phyloP scores from a whole-genome alignment of 768 basidiomycete genomes.

The Chalciporus pseudorubinellus region DNA sequence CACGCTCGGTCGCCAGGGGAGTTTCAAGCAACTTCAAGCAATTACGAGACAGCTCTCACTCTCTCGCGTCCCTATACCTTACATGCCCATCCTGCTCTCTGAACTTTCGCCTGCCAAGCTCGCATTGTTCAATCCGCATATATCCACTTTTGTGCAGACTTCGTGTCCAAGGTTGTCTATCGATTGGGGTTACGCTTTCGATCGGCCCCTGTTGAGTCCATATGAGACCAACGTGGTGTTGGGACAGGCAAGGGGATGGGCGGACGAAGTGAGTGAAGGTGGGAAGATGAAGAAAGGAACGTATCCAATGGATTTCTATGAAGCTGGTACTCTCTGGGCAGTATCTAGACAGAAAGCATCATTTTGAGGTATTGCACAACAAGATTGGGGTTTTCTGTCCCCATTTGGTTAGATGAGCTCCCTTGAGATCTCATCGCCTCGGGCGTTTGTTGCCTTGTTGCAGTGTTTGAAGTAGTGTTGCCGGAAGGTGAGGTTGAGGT shows the following conservation, averaged over 20 bases:
- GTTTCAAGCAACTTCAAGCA: slow-evolving; percentile 83
- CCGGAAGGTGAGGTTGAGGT: too few relatives aligned
- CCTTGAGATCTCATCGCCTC: too few relatives aligned
- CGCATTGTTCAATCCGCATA: slow-evolving; percentile 72
- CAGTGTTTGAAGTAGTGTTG: too few relatives aligned
- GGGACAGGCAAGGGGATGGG: slow-evolving; percentile 65
- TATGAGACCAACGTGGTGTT: slow-evolving; percentile 91
- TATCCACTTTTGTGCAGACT: slow-evolving; percentile 92
- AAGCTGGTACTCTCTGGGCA: slow-evolving; percentile 76
- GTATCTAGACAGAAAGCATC: slow-evolving; percentile 55
- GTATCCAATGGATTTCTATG: slow-evolving; percentile 98
- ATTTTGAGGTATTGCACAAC: slow-evolving; percentile 38
- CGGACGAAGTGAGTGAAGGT: slow-evolving; percentile 34
- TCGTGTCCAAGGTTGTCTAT: slow-evolving; percentile 95
- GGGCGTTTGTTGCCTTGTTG: too few relatives aligned
- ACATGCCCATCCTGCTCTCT: slow-evolving; percentile 88
- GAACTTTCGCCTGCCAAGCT: slow-evolving; percentile 97
- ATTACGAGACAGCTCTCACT: slow-evolving; percentile 67
- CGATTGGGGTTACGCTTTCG: slow-evolving; percentile 98
- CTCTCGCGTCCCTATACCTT: slow-evolving; percentile 59
- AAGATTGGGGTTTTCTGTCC: too few relatives aligned
- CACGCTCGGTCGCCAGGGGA: slow-evolving; percentile 93
- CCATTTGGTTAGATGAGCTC: too few relatives aligned
- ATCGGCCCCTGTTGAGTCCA: slow-evolving; percentile 82
- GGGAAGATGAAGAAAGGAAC: slow-evolving; percentile 24